Conservation (phyloP, 257 asterid species). For the Nicotiana noctiflora region DNA sequence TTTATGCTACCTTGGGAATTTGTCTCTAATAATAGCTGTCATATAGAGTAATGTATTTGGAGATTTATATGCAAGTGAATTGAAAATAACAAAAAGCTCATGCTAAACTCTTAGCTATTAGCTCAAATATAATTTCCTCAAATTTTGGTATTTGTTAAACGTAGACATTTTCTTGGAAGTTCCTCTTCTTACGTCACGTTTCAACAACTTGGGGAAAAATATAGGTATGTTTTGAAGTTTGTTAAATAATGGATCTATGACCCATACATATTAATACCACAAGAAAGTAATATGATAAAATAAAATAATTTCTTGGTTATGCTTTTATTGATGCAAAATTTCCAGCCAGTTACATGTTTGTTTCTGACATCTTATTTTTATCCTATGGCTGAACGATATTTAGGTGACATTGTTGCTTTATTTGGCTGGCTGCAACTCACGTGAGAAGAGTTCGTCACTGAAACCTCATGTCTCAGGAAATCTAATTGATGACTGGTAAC, state of each 20-base stretch:
- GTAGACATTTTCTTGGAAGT: background rate
- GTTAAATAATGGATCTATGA: too few relatives aligned
- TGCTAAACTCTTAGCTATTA: background rate
- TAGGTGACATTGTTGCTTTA: conserved; percentile 71
- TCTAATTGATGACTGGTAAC: conserved; percentile 87
- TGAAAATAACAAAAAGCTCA: background rate
- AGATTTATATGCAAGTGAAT: background rate
- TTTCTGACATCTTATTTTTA: conserved; percentile 3
- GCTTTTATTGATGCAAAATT: background rate
- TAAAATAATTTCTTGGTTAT: background rate
- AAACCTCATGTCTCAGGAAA: conserved; percentile 78
- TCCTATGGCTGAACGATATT: conserved; percentile 6
- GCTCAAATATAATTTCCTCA: background rate
- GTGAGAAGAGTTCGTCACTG: conserved; percentile 62
- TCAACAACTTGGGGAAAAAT: background rate
- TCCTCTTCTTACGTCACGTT: background rate
- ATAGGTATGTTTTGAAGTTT: background rate
- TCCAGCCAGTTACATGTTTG: background rate
- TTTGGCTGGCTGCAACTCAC: conserved; percentile 60
- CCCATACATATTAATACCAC: background rate
- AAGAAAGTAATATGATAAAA: background rate
- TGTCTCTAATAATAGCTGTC: background rate
- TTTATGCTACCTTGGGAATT: background rate
- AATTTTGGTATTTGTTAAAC: background rate
- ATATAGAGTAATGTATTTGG: background rate